Evolutionary conservation across 139 green algal species (phyloP).

Genomic region (Spirogloea muscicola): DNA sequence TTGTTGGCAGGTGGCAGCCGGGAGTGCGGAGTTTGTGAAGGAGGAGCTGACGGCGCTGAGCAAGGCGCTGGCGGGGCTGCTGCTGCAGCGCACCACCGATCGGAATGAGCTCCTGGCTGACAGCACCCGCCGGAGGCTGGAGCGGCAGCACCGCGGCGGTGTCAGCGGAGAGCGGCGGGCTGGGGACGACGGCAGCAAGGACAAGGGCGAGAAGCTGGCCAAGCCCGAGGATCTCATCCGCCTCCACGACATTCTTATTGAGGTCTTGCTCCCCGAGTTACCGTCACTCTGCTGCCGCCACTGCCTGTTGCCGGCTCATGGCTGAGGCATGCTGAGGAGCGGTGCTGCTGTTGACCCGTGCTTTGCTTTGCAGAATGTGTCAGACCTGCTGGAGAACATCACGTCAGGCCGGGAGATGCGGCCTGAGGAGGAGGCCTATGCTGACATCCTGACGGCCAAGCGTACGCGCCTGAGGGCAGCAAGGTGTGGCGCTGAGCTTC

Average conservation of each 20-base stretch:
- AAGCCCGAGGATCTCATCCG: slow-evolving; percentile 60
- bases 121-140: slow-evolving; percentile 28
- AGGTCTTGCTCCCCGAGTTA: too few relatives aligned
- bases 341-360: too few relatives aligned
- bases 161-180: too few relatives aligned
- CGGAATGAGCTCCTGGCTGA: slow-evolving; percentile 46
- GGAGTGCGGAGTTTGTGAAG: slow-evolving; percentile 10
- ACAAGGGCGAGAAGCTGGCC: slow-evolving; percentile 54
- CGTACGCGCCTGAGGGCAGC: slow-evolving; percentile 7
- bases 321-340: too few relatives aligned
- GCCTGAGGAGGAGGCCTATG: slow-evolving; percentile 12
- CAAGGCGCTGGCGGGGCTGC: slow-evolving; percentile 54
- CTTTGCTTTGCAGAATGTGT: slow-evolving; percentile 47
- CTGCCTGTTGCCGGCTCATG: too few relatives aligned
- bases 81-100: slow-evolving; percentile 60
- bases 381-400: slow-evolving; percentile 64
- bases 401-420: slow-evolving; percentile 22
- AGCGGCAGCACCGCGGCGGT: too few relatives aligned
- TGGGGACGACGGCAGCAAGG: too few relatives aligned
- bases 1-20: slow-evolving; percentile 36
- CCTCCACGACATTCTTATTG: slow-evolving; percentile 38
- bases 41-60: slow-evolving; percentile 40
- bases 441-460: slow-evolving; percentile 23
- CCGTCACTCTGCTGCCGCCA: too few relatives aligned
- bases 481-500: background rate